phyloP scores from a whole-genome alignment of 306 rosid genomes.

The Dryas drummondii region DNA sequence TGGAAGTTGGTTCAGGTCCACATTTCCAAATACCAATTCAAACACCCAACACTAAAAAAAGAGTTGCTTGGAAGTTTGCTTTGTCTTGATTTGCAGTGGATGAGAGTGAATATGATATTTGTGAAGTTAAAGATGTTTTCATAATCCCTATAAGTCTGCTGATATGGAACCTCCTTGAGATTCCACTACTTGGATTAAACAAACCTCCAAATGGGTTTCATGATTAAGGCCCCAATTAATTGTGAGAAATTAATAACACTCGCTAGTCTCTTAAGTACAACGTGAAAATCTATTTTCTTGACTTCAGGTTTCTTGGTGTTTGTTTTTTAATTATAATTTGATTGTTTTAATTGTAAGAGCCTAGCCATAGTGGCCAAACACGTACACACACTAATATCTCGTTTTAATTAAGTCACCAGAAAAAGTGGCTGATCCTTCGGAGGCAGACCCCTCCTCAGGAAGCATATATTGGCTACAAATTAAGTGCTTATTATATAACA shows the following conservation, averaged over 20 bases:
- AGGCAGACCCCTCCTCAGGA: constrained; percentile 65
- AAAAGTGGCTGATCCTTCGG: constrained; percentile 99
- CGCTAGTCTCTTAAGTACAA: not conserved
- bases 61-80: constrained; percentile 46
- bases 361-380: constrained; percentile 18
- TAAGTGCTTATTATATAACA: constrained; percentile 25
- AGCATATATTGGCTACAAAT: constrained; percentile 74
- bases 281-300: constrained; percentile 26
- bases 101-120: constrained; percentile 34
- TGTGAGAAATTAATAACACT: constrained; percentile 2
- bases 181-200: constrained; percentile 52
- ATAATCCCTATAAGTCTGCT: constrained; percentile 47
- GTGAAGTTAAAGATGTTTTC: constrained; percentile 29
- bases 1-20: constrained; percentile 65
- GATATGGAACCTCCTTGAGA: constrained; percentile 51
- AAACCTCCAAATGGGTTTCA: constrained; percentile 11
- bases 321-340: constrained; percentile 20
- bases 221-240: constrained; percentile 15
- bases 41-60: constrained; percentile 26
- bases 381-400: constrained; percentile 39
- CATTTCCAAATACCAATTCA: constrained; percentile 64
- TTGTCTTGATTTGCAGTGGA: constrained; percentile 45
- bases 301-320: constrained; percentile 53
- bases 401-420: constrained; percentile 57
- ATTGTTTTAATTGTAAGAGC: constrained; percentile 27